Percentiles rank a stretch among this genome's conserved stretches.
phyloP scores from a whole-genome alignment of 768 basidiomycete genomes.

The Boletus tomentosulus region DNA sequence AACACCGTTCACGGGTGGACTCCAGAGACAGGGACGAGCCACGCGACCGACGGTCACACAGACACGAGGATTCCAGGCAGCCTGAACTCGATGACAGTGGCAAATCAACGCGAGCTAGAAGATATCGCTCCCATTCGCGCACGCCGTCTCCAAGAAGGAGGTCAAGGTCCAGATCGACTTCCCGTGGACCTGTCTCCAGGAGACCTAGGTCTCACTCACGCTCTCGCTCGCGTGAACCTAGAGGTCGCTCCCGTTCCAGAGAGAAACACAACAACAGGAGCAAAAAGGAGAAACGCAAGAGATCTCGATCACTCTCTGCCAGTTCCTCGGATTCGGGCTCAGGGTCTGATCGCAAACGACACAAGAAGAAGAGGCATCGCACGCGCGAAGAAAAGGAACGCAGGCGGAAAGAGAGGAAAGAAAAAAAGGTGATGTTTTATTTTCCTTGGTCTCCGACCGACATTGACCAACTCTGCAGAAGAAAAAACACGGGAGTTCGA shows the following conservation, averaged over 20 bases:
- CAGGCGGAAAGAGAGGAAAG: conserved; percentile 63
- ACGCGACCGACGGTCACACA: conserved; percentile 16
- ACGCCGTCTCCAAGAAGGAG: conserved; percentile 17
- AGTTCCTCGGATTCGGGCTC: conserved; percentile 36
- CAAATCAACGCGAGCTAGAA: conserved; percentile 1
- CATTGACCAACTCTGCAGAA: conserved; percentile 41
- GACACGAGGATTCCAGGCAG: conserved; percentile 12
- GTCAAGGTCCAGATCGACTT: conserved; percentile 27
- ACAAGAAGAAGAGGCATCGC: conserved; percentile 44
- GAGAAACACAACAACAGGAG: conserved; percentile 20
- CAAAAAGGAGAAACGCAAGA: conserved; percentile 29
- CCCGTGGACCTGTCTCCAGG: conserved; percentile 13
- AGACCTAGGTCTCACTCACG: conserved; percentile 20
- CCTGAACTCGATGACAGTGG: conserved; percentile 8
- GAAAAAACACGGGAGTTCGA: conserved; percentile 46
- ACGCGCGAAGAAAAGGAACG: conserved; percentile 48
- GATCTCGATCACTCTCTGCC: conserved; percentile 38
- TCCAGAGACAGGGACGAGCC: conserved; percentile 14
- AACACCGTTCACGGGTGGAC: conserved; percentile 11
- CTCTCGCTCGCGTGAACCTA: conserved; percentile 25
- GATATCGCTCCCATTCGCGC: conserved; percentile 21
- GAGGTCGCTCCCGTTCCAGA: conserved; percentile 35
- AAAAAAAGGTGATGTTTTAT: conserved; percentile 51
- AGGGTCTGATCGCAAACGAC: conserved; percentile 32
- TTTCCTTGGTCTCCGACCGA: not conserved